These are phyloP conservation scores for Penicillium ucsense DNA, from an alignment of 495 filamentous ascomycete species.

Conservation along the genomic window DNA sequence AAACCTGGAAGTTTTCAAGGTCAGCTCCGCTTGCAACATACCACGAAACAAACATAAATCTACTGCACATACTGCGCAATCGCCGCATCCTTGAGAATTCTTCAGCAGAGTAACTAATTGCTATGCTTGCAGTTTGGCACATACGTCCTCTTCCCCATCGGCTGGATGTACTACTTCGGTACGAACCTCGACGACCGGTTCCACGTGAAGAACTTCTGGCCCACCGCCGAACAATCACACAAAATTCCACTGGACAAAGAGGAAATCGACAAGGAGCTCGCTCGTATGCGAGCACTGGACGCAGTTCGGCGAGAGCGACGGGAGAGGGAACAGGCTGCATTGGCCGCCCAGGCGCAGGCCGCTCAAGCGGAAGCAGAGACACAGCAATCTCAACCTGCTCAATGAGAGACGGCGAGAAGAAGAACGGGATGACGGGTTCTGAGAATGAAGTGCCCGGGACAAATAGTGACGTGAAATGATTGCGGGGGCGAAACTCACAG, in stretches of 20 bases:
- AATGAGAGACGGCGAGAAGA: not conserved
- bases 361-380: constrained; percentile 9
- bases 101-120: not conserved
- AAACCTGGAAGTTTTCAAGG: constrained; percentile 95
- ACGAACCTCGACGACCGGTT: constrained; percentile 94
- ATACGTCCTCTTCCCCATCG: constrained; percentile 98
- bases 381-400: constrained; percentile 9
- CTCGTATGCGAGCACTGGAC: constrained; percentile 52
- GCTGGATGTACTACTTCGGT: constrained; percentile 99
- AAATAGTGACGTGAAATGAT: too few relatives aligned
- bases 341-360: constrained; percentile 33
- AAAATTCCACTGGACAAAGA: constrained; percentile 81
- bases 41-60: too few relatives aligned
- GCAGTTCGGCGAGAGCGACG: constrained; percentile 30
- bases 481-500: too few relatives aligned
- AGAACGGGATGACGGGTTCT: too few relatives aligned
- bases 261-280: constrained; percentile 71
- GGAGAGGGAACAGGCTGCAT: constrained; percentile 47
- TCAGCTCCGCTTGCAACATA: constrained; percentile 25
- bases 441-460: too few relatives aligned
- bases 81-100: too few relatives aligned
- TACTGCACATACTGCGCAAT: too few relatives aligned
- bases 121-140: constrained; percentile 67
- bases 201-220: constrained; percentile 86
- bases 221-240: constrained; percentile 73